phyloP scores from a whole-genome alignment of 768 basidiomycete genomes.

The Mycena venus region DNA sequence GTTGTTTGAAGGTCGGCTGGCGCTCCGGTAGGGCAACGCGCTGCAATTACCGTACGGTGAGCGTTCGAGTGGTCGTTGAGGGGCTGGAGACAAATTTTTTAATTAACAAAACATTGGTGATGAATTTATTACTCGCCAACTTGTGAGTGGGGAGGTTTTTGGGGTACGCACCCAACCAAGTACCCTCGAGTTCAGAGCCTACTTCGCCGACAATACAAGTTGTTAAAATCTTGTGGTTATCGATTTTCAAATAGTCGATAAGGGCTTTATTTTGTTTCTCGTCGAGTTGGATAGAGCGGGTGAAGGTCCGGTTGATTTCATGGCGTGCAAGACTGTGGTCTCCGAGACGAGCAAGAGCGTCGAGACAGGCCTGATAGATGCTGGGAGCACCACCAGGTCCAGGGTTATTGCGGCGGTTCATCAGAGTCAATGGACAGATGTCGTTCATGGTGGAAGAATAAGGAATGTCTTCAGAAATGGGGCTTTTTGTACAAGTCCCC shows the following conservation, averaged over 20 bases:
- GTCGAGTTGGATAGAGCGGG: neutral
- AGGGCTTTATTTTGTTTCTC: neutral
- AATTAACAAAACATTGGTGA: neutral
- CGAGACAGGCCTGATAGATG: neutral
- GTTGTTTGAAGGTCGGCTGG: neutral
- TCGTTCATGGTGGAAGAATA: neutral
- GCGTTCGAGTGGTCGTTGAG: neutral
- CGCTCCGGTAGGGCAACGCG: neutral
- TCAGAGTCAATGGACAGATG: neutral
- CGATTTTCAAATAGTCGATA: neutral
- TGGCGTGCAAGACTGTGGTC: neutral
- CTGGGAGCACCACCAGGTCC: neutral
- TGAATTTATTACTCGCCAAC: neutral
- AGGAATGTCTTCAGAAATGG: neutral
- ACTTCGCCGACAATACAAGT: neutral
- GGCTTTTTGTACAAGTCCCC: neutral
- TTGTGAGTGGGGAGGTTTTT: neutral
- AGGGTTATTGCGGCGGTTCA: neutral
- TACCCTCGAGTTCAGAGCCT: neutral
- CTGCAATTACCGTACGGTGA: neutral
- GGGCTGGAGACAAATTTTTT: neutral
- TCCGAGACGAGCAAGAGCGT: neutral
- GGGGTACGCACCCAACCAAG: neutral
- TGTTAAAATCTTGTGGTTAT: neutral
- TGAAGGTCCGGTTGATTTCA: neutral